A percentile compares a stretch with the other conserved stretches of the same genome.
phyloP scores from a whole-genome alignment of 345 rosid species.

The Populus ilicifolia region DNA sequence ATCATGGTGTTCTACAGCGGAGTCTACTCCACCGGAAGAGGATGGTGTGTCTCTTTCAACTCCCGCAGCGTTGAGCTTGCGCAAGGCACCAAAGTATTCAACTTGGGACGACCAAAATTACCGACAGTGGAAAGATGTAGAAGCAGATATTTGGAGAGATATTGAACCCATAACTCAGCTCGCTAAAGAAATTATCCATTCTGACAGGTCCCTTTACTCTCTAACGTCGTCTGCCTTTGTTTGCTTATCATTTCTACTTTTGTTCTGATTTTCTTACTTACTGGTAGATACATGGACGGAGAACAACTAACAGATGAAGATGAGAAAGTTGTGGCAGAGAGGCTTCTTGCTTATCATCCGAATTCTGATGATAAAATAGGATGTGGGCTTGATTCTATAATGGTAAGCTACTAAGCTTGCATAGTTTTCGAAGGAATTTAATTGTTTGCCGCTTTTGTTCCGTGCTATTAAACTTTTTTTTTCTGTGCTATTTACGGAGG shows the following conservation, averaged over 20 bases:
- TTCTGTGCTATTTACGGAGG: not conserved
- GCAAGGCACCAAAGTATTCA: slow-evolving; percentile 33
- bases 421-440: not conserved
- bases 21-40: slow-evolving; percentile 36
- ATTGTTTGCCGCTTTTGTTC: not conserved
- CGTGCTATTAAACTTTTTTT: not conserved
- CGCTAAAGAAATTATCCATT: slow-evolving; percentile 74
- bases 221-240: not conserved
- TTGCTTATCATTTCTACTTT: not conserved
- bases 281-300: slow-evolving; percentile 67
- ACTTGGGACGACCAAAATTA: slow-evolving; percentile 64
- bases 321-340: slow-evolving; percentile 51
- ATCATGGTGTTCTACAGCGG: slow-evolving; percentile 28
- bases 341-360: slow-evolving; percentile 75
- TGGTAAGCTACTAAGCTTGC: slow-evolving; percentile 40
- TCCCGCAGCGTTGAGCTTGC: slow-evolving; percentile 22
- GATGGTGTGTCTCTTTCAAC: slow-evolving; percentile 29
- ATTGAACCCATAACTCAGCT: slow-evolving; percentile 49
- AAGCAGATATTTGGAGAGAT: slow-evolving; percentile 65
- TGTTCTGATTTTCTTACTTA: slow-evolving; percentile 11
- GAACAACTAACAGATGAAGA: slow-evolving; percentile 57
- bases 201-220: slow-evolving; percentile 43
- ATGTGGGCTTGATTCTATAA: slow-evolving; percentile 65
- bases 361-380: slow-evolving; percentile 79
- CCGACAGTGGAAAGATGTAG: slow-evolving; percentile 71